Base-by-base conservation (phyloP, 2,329 filamentous ascomycete genomes). In the Beauveria varroae region DNA sequence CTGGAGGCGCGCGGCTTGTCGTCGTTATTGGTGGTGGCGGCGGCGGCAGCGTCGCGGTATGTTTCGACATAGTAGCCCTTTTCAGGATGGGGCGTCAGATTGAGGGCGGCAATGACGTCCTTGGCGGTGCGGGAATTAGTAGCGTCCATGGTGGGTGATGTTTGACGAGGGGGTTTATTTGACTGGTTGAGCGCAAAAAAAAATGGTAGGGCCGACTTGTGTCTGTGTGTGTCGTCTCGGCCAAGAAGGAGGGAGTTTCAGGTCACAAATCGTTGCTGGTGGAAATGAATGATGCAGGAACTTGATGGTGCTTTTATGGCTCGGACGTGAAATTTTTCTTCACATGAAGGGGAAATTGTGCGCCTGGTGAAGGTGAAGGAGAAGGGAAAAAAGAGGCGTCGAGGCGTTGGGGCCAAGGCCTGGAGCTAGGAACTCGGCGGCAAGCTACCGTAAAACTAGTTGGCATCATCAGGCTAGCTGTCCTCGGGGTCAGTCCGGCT, bases 41-140 rank as follows among this genome's bases (percentile, higher is more conserved):
- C 14, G 0, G 66, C 3, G n/a, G 43, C 20, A 1, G 63, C 54
- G 67, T 82, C 80, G 47, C 73, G 72, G 64, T 79, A 82, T 0
- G 75, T 81, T 64, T 82, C 73, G 57, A 74, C 57, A 65, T 72
- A 82, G 66, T 74, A 81, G 20, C 80, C 80, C 51, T 80, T 81
- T 61, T 83, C 80, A 1, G 72, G 71, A 54, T 81, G 76, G 8
- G 78, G 75, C 3, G 67, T 58, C 8, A 82, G 73, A 22, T 73
- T 70, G 2, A 82, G 74, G 22, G 70, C 67, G 7, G 69, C 65
- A 55, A 82, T 76, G 54, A 82, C 70, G 24, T 80, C 74, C 41
- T 76, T 67, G 0, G 78, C 76, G 16, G 74, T 71, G 65, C 69
- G 77, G 49, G 60, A 56, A n/a, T 50, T 50, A n/a, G 40, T 26